These are phyloP conservation scores for Lactifluus pinguis DNA, from an alignment of 768 basidiomycete genomes.

Conservation along the genomic window DNA sequence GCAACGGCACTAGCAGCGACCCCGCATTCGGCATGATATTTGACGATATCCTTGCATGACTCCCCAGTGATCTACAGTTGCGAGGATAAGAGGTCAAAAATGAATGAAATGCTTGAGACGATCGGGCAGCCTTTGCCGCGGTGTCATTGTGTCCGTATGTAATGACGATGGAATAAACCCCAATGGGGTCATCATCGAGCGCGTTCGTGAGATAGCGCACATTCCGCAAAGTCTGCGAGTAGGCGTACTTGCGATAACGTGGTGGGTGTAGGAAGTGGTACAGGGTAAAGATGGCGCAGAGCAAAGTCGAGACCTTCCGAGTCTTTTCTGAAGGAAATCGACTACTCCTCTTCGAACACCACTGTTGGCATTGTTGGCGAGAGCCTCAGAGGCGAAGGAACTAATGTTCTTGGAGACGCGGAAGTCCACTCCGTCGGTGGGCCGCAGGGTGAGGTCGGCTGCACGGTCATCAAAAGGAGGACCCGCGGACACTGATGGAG, in stretches of 20 bases:
- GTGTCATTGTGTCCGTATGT: neutral
- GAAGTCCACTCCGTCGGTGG: slow-evolving; percentile 11
- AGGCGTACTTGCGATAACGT: neutral
- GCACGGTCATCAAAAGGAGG: neutral
- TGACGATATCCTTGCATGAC: neutral
- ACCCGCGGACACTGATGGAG: no score
- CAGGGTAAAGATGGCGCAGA: slow-evolving; percentile 12
- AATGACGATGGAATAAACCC: slow-evolving; percentile 6
- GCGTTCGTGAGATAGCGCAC: neutral
- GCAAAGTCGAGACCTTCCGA: slow-evolving; percentile 1
- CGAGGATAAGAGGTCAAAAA: neutral
- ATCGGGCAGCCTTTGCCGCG: neutral
- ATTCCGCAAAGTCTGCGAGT: slow-evolving; percentile 5
- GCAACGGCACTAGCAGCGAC: neutral
- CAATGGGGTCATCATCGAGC: slow-evolving; percentile 5
- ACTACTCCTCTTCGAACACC: neutral
- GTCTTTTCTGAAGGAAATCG: neutral
- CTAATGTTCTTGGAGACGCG: slow-evolving; percentile 8
- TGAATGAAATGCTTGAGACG: neutral
- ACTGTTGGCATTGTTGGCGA: neutral
- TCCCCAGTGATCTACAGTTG: neutral
- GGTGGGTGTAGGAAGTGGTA: neutral
- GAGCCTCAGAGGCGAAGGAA: slow-evolving; percentile 5
- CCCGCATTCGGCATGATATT: neutral
- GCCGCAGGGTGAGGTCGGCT: neutral